Evolutionary conservation across 208 protist species (phyloP).

Genomic region (Polymyxa betae): DNA sequence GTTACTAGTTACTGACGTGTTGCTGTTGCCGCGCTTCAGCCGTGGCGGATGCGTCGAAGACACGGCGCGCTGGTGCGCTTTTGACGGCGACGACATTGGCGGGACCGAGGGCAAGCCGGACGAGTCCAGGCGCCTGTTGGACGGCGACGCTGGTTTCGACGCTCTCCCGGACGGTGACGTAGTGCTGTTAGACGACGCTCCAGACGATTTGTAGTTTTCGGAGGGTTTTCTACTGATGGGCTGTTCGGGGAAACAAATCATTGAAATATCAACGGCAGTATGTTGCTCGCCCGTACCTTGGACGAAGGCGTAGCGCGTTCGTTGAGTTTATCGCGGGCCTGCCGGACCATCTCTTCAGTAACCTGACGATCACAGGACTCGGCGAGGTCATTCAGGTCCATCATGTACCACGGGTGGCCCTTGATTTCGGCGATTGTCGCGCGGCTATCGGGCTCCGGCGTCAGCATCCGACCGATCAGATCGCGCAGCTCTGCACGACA

Average conservation of each 20-base stretch:
- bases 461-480: conserved; percentile 56
- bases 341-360: neutral
- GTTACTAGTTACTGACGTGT: neutral
- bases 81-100: neutral
- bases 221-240: neutral
- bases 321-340: conserved; percentile 12
- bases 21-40: neutral
- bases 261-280: neutral
- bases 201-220: neutral
- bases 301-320: neutral
- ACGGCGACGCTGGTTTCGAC: neutral
- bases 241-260: neutral
- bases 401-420: conserved; percentile 52
- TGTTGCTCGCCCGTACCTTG: neutral
- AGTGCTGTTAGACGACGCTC: neutral
- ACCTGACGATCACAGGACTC: neutral
- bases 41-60: neutral
- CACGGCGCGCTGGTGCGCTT: neutral
- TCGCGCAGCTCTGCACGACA: conserved; percentile 23
- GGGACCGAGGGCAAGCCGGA: neutral
- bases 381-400: conserved; percentile 24
- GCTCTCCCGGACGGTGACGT: neutral
- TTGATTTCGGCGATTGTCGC: conserved; percentile 57
- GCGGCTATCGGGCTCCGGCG: conserved; percentile 50
- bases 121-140: neutral